Conservation (phyloP, 2,329 filamentous ascomycete species). For the Ophiosphaerella herpotricha region DNA sequence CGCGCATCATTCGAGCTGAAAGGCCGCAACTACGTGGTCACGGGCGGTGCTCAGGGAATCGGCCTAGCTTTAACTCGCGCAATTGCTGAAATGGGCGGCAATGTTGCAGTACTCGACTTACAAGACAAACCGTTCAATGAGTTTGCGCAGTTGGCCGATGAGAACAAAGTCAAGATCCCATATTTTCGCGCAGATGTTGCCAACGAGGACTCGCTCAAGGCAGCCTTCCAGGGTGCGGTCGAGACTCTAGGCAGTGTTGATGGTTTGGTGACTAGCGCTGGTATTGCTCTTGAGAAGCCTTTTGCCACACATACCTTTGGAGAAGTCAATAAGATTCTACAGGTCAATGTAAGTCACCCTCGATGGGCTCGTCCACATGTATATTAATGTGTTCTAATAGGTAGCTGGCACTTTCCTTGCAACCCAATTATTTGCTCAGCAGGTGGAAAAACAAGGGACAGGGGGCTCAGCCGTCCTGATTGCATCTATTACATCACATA, state of each 20-base stretch:
- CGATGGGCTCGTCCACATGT: neutral
- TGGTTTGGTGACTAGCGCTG: constrained; percentile 1
- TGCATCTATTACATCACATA: constrained; percentile 5
- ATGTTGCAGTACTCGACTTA: constrained; percentile 4
- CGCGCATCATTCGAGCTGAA: neutral
- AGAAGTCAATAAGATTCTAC: neutral
- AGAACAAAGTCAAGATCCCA: neutral
- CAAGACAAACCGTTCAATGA: constrained; percentile 2
- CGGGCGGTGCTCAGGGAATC: constrained; percentile 7
- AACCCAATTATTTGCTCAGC: constrained; percentile 2
- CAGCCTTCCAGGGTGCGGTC: no score
- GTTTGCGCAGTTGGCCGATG: constrained; percentile 1
- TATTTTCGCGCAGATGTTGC: neutral
- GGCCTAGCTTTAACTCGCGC: constrained; percentile 1
- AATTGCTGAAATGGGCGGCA: constrained; percentile 2
- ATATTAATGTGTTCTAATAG: neutral
- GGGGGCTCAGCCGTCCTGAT: constrained; percentile 2
- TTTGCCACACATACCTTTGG: constrained; percentile 3
- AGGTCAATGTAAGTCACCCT: constrained; percentile 2
- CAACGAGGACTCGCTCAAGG: no score
- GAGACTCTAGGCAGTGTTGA: neutral
- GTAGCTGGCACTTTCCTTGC: constrained; percentile 6
- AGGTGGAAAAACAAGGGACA: neutral
- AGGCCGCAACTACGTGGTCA: constrained; percentile 2
- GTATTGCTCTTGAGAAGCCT: constrained; percentile 3